Conservation (phyloP, 495 filamentous ascomycete genomes). For the Penicillium pulvis region DNA sequence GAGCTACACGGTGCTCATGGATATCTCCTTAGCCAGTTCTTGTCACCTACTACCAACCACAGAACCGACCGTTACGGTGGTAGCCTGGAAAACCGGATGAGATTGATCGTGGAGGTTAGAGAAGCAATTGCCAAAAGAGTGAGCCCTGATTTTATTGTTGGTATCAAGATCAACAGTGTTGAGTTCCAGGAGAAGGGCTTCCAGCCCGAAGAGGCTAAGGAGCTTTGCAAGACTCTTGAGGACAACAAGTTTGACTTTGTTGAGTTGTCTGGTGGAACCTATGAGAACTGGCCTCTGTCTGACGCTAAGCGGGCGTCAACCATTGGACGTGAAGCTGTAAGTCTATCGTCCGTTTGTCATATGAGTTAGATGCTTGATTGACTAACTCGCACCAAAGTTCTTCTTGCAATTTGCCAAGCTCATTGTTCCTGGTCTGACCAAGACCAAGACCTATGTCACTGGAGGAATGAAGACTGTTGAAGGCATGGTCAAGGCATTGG, state of each 20-base stretch:
- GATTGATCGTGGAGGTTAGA: slow-evolving; percentile 48
- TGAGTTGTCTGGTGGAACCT: slow-evolving; percentile 66
- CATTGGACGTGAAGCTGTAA: slow-evolving; percentile 53
- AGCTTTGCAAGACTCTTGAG: slow-evolving; percentile 59
- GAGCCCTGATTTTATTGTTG: slow-evolving; percentile 53
- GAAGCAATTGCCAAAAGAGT: slow-evolving; percentile 45
- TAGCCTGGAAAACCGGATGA: slow-evolving; percentile 49
- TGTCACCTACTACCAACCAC: slow-evolving; percentile 55
- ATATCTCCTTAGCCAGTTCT: slow-evolving; percentile 68
- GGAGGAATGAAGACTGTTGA: slow-evolving; percentile 61
- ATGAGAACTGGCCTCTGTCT: slow-evolving; percentile 50
- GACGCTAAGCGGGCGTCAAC: slow-evolving; percentile 55
- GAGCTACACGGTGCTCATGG: slow-evolving; percentile 61
- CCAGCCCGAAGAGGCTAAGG: slow-evolving; percentile 53
- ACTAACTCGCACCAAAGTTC: slow-evolving; percentile 34
- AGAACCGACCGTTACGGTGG: slow-evolving; percentile 62
- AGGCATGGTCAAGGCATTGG: slow-evolving; percentile 62
- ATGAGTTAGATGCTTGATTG: not conserved
- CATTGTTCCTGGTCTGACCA: slow-evolving; percentile 54
- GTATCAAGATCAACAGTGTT: slow-evolving; percentile 69
- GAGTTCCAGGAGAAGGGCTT: slow-evolving; percentile 67
- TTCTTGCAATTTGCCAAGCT: slow-evolving; percentile 67
- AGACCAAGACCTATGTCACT: slow-evolving; percentile 61
- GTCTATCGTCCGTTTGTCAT: not conserved
- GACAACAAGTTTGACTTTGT: slow-evolving; percentile 60